phyloP scores from a whole-genome alignment of 352 stramenopile species.

The Pythium plurisporium region DNA sequence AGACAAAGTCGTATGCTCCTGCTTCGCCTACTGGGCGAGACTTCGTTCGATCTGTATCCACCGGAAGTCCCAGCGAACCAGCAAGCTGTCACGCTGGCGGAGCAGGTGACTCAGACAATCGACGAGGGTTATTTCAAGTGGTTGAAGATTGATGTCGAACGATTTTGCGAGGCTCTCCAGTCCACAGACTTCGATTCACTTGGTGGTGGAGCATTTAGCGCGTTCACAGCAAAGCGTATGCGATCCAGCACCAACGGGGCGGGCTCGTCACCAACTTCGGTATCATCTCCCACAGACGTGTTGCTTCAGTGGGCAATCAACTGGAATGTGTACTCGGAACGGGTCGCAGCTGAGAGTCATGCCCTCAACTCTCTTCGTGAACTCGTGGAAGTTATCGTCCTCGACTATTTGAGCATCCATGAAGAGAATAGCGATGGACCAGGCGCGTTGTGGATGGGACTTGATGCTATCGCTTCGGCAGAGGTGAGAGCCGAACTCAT shows the following conservation, averaged over 20 bases:
- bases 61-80: constrained; percentile 63
- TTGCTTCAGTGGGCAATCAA: constrained; percentile 70
- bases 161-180: constrained; percentile 61
- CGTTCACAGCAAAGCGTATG: constrained; percentile 60
- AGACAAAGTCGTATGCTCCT: constrained; percentile 65
- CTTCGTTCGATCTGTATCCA: constrained; percentile 54
- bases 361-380: constrained; percentile 73
- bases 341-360: constrained; percentile 74
- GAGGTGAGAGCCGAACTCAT: constrained; percentile 62
- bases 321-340: constrained; percentile 85
- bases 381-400: constrained; percentile 71
- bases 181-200: constrained; percentile 47
- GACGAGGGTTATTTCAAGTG: constrained; percentile 76
- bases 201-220: constrained; percentile 32
- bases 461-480: constrained; percentile 46
- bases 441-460: constrained; percentile 55
- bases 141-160: constrained; percentile 75
- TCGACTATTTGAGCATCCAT: constrained; percentile 61
- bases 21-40: constrained; percentile 61
- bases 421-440: constrained; percentile 28
- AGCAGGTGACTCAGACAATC: constrained; percentile 52
- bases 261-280: constrained; percentile 32
- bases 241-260: constrained; percentile 34
- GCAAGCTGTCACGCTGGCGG: constrained; percentile 60
- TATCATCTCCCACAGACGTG: constrained; percentile 26